Conservation (phyloP, 306 rosid genomes). For the Sphenostylis stenocarpa region DNA sequence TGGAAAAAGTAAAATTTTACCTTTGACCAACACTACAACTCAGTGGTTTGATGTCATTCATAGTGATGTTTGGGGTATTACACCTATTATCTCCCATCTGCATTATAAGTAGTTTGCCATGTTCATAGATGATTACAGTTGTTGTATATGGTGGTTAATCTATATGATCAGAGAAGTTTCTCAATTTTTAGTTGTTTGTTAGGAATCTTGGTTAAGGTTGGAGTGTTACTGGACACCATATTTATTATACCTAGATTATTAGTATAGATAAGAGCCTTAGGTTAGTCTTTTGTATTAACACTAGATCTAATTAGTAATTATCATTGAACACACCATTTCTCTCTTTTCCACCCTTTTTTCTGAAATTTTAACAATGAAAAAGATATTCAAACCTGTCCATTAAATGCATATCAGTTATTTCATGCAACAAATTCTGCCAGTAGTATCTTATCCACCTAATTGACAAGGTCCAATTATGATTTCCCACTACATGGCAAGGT, state of each 20-base stretch:
- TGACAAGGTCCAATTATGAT: not conserved
- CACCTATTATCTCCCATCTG: no score
- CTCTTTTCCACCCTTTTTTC: not conserved
- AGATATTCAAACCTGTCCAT: not conserved
- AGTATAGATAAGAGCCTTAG: not conserved
- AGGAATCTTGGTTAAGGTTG: not conserved
- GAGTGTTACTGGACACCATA: not conserved
- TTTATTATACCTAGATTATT: not conserved
- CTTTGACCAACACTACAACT: no score
- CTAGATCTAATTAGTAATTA: not conserved
- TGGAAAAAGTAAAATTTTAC: no score
- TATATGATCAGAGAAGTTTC: not conserved
- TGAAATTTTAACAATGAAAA: not conserved
- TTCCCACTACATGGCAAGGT: not conserved
- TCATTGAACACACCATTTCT: not conserved
- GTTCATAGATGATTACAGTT: no score
- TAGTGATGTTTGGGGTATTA: no score
- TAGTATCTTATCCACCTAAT: not conserved
- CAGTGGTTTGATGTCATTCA: no score
- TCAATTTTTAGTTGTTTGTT: not conserved
- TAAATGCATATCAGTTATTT: not conserved
- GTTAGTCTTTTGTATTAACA: not conserved
- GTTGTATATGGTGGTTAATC: no score
- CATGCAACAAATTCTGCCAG: not conserved
- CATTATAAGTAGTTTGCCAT: no score